Evolutionary conservation across 1,284 basidiomycete genomes (phyloP).

Genomic region (Trichosporon ovoides): DNA sequence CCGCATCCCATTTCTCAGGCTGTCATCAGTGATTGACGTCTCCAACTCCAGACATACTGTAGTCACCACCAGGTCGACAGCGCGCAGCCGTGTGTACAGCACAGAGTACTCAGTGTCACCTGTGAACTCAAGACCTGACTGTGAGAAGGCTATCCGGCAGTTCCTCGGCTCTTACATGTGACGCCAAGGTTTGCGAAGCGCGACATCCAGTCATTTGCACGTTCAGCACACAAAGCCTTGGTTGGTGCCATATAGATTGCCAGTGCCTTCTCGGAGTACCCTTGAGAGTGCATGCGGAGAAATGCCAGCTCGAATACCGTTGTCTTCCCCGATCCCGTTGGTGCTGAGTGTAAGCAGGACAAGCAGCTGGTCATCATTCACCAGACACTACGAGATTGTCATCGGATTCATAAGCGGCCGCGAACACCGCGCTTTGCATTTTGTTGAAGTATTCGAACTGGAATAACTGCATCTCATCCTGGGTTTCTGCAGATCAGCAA

Average conservation of each 20-base stretch:
- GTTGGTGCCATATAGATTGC: conserved; percentile 94
- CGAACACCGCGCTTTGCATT: conserved; percentile 22
- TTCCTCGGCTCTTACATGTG: conserved; percentile 56
- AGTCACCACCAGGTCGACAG: conserved; percentile 72
- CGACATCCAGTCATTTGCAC: conserved; percentile 71
- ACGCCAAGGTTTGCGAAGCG: conserved; percentile 72
- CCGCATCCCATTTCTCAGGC: conserved; percentile 92
- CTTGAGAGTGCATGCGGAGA: conserved; percentile 63
- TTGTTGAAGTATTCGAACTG: conserved; percentile 19
- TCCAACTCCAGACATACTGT: conserved; percentile 56
- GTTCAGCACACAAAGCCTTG: conserved; percentile 85
- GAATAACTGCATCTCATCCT: conserved; percentile 12
- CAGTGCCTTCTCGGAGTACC: conserved; percentile 51
- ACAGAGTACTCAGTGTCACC: conserved; percentile 74
- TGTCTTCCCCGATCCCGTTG: conserved; percentile 89
- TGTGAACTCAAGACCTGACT: conserved; percentile 76
- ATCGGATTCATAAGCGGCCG: conserved; percentile 56
- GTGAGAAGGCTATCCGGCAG: conserved; percentile 5
- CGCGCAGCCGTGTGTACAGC: conserved; percentile 59
- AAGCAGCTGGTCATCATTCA: no score
- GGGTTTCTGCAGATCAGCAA: conserved; percentile 4
- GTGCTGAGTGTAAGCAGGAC: conserved; percentile 55
- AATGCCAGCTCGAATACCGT: conserved; percentile 89
- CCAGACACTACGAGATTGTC: conserved; percentile 79
- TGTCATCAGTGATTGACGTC: conserved; percentile 38